Evolutionary conservation across 2,329 filamentous ascomycete species (phyloP).

Genomic region (Simplicillium sp.): DNA sequence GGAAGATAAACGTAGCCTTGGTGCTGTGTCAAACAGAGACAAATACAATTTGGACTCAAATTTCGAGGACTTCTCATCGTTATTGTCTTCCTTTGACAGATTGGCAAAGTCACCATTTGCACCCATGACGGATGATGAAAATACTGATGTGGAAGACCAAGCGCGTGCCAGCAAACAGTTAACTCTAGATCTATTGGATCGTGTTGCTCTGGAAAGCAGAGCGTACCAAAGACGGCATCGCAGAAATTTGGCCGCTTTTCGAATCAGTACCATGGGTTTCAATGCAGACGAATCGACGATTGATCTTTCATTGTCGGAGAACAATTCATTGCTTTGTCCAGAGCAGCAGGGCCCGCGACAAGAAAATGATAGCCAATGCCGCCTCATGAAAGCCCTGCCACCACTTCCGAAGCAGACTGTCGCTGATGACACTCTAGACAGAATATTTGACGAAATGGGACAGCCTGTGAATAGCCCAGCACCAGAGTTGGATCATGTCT

Average conservation of each 20-base stretch:
- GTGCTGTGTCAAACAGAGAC: no score
- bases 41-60: no score
- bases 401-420: slow-evolving; percentile 28
- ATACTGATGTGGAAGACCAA: no score
- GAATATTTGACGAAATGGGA: no score
- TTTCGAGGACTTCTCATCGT: slow-evolving; percentile 14
- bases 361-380: slow-evolving; percentile 32
- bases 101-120: slow-evolving; percentile 11
- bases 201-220: slow-evolving; percentile 1
- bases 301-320: slow-evolving; percentile 4
- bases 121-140: slow-evolving; percentile 7
- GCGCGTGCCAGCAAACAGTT: background rate
- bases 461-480: no score
- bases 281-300: background rate
- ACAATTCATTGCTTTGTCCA: slow-evolving; percentile 21
- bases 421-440: no score
- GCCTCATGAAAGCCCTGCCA: slow-evolving; percentile 43
- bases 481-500: no score
- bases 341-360: slow-evolving; percentile 37
- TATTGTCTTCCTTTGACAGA: slow-evolving; percentile 15
- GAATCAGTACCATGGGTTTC: background rate
- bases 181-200: no score
- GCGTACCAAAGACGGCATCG: slow-evolving; percentile 3
- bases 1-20: no score
- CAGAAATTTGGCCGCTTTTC: slow-evolving; percentile 1